Conservation (phyloP, 2,329 filamentous ascomycete species). For the Drechslerella coelobrocha region DNA sequence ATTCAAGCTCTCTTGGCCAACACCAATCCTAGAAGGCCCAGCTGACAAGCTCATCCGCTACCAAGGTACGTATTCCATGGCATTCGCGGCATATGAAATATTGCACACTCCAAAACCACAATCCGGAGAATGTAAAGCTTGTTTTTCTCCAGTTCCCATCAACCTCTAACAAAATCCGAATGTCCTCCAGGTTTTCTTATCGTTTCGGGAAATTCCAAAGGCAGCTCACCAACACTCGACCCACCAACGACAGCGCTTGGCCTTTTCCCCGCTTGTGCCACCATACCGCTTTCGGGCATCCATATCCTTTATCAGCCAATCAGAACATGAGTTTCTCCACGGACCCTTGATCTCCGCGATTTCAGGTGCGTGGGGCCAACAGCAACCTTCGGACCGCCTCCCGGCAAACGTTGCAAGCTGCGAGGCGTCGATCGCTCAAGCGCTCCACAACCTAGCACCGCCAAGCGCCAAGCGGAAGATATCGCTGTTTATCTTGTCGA, state of each 20-base stretch:
- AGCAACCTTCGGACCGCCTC: slow-evolving; percentile 47
- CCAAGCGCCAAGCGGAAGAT: slow-evolving; percentile 22
- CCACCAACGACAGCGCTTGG: slow-evolving; percentile 38
- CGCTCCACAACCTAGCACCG: slow-evolving; percentile 24
- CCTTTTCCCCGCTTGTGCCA: slow-evolving; percentile 7
- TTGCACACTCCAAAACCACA: neutral
- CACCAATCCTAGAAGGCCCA: neutral
- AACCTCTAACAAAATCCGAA: neutral
- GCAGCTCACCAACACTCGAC: slow-evolving; percentile 24
- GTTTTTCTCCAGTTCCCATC: neutral
- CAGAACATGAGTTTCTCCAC: neutral
- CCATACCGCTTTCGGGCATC: slow-evolving; percentile 7
- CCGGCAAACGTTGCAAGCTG: no score
- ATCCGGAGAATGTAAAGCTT: neutral
- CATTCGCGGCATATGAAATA: neutral
- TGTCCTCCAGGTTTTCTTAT: neutral
- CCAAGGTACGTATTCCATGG: neutral
- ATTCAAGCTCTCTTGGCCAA: slow-evolving; percentile 8
- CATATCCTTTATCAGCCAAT: slow-evolving; percentile 10
- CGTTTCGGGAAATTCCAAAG: neutral
- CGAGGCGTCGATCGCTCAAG: slow-evolving; percentile 9
- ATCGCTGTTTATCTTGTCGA: neutral
- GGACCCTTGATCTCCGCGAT: neutral
- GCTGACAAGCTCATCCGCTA: neutral
- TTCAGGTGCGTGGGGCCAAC: slow-evolving; percentile 29